Percentiles rank a stretch among this genome's conserved stretches.
Conservation (phyloP, 805 yeast genomes). For the Hanseniaspora jakobsenii region DNA sequence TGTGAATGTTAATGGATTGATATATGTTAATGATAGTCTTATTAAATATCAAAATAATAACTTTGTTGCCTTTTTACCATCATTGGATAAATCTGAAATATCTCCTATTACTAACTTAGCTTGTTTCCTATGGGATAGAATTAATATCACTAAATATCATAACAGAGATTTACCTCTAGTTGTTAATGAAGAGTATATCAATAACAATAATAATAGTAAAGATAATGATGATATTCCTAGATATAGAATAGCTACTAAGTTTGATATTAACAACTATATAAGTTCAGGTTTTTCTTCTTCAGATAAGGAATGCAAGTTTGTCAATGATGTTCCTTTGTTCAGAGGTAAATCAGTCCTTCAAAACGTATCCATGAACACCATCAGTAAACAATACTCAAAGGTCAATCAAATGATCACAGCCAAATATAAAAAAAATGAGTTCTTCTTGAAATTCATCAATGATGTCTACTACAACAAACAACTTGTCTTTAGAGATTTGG, state of each 20-base stretch:
- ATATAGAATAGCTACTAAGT: conserved; percentile 9
- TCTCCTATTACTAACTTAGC: conserved; percentile 12
- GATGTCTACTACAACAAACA: conserved; percentile 2
- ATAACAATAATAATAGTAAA: too few species aligned
- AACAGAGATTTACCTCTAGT: conserved; percentile 12
- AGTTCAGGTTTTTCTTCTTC: too few species aligned
- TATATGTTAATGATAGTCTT: conserved; percentile 5
- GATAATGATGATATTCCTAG: conserved; percentile 1
- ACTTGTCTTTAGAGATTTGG: conserved; percentile 4
- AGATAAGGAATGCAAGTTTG: too few species aligned
- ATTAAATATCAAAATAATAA: conserved; percentile 4
- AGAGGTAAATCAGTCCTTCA: conserved; percentile 13
- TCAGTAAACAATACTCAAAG: conserved; percentile 12
- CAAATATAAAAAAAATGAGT: conserved; percentile 9
- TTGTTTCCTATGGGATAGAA: conserved; percentile 14
- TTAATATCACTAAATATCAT: conserved; percentile 7
- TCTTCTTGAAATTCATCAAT: conserved; percentile 6
- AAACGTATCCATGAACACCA: conserved; percentile 10
- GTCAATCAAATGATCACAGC: conserved; percentile 8
- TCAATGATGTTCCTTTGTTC: conserved; percentile 8
- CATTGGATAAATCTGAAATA: conserved; percentile 10
- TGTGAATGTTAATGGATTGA: neutral
- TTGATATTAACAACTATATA: neutral
- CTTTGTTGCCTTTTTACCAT: conserved; percentile 6
- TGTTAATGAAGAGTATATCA: conserved; percentile 6